Percentiles rank a stretch among this genome's conserved stretches.
phyloP scores from a whole-genome alignment of 768 basidiomycete genomes.

The Naganishia antarctica region DNA sequence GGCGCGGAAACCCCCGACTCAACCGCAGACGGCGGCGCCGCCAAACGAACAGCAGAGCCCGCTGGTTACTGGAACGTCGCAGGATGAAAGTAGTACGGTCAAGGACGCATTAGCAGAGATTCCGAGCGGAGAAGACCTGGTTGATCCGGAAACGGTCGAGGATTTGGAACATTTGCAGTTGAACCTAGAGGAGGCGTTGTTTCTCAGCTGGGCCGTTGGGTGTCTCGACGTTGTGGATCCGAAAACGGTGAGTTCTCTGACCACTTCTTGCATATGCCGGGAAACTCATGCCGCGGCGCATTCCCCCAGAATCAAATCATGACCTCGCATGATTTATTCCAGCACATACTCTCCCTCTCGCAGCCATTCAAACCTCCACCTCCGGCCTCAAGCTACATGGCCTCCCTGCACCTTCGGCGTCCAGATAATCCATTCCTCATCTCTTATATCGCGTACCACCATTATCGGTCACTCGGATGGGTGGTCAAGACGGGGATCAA shows the following conservation, averaged over 20 bases:
- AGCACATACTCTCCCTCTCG: slow-evolving; percentile 33
- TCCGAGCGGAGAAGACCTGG: background rate
- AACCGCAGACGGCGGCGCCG: background rate
- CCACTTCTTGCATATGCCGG: too few species aligned
- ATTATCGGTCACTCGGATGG: slow-evolving; percentile 94
- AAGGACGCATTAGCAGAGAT: background rate
- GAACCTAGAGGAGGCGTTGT: slow-evolving; percentile 82
- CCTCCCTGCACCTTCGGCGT: slow-evolving; percentile 23
- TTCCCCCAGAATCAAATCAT: slow-evolving; percentile 51
- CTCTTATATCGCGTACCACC: slow-evolving; percentile 84
- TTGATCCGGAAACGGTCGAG: slow-evolving; percentile 50
- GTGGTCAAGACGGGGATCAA: slow-evolving; percentile 93
- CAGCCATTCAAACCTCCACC: slow-evolving; percentile 43
- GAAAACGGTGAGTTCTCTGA: slow-evolving; percentile 61
- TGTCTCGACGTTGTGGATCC: slow-evolving; percentile 69
- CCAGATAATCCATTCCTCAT: slow-evolving; percentile 91
- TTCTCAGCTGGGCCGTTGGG: slow-evolving; percentile 75
- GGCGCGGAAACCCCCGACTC: slow-evolving; percentile 30
- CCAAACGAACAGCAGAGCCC: background rate
- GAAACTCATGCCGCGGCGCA: slow-evolving; percentile 52
- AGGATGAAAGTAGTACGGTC: too few species aligned
- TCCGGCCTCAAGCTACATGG: slow-evolving; percentile 46
- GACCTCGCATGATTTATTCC: slow-evolving; percentile 20
- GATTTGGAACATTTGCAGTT: slow-evolving; percentile 88
- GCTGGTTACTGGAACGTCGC: background rate